These are phyloP conservation scores for Xylaria sp. DNA, from an alignment of 2,329 filamentous ascomycete species.

Conservation along the genomic window DNA sequence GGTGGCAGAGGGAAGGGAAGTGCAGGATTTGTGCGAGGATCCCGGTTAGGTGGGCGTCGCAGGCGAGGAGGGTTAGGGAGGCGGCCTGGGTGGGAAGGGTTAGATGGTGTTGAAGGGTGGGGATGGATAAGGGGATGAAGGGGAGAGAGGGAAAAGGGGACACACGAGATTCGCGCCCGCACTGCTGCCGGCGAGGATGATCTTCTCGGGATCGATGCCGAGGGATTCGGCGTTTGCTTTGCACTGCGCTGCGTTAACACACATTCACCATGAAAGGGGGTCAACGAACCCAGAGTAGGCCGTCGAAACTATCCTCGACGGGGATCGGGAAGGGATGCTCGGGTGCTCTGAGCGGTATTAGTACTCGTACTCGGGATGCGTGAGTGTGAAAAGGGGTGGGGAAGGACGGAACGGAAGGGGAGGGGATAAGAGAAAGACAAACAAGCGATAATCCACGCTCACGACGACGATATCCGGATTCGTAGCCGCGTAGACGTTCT, in stretches of 20 bases:
- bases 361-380: no score
- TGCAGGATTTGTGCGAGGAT: constrained; percentile 17
- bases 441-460: constrained; percentile 37
- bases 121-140: background rate
- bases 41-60: constrained; percentile 13
- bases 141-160: background rate
- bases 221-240: constrained; percentile 13
- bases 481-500: constrained; percentile 34
- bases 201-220: constrained; percentile 15
- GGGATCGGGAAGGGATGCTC: constrained; percentile 47
- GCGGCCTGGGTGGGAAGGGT: constrained; percentile 8
- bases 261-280: background rate
- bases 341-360: constrained; percentile 37
- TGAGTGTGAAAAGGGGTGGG: no score
- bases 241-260: background rate
- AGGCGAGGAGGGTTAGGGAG: constrained; percentile 4
- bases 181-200: constrained; percentile 17
- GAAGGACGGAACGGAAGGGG: background rate
- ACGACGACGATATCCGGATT: constrained; percentile 34
- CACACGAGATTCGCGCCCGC: constrained; percentile 14
- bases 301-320: constrained; percentile 47
- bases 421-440: no score
- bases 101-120: background rate
- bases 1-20: constrained; percentile 16
- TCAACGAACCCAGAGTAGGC: constrained; percentile 36